Base-by-base conservation (phyloP, 768 basidiomycete genomes). In the Tylopilus plumbeoviolaceoides region DNA sequence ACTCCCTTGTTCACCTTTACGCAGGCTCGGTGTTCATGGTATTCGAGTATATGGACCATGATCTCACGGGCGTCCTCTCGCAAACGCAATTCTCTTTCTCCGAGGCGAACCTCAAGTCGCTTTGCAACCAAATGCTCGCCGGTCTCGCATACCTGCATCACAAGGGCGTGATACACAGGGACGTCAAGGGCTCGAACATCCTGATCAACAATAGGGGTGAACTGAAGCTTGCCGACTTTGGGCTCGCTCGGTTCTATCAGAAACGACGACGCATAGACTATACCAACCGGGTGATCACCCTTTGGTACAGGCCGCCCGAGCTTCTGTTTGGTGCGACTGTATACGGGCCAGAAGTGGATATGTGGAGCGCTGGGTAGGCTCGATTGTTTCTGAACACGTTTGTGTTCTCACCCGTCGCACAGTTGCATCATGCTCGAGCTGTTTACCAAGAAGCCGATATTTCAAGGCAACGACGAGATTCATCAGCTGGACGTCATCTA, bases 371-470 rank as follows among this genome's bases (percentile, higher is more conserved):
- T 39, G 97, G 97, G 93, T 95, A 72, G 54, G 57, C 30, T 38
- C 41, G 8, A 3, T n/a, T 42, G 2, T 25, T 28, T 18, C 6
- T 42, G 47, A 36, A 17, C 36, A 20, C 30, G 28, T 20, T 10
- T 44, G 18, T 27, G 27, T 14, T 12, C 20, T 23, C n/a, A 43
- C 20, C 49, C 18, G 17, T 42, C 31, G 7, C 5, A 14, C 58
- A 98, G 95, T 41, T 98, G 97, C 70, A 99, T 99, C 62, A 98
- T 98, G 88, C 82, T 99, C 42, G 97, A 99, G 69, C 77, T 99
- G 12, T 98, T 90, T 71, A 89, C 89, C 15, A 92, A 91, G 69
- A 94, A 91, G 63, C 94, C 95, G 0, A 79, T 97, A n/a, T 99
- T 99, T 67, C 97, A 98, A 66, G 97, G 97, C 7, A 89, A 87